Evolutionary conservation across 805 yeast species (phyloP).

Genomic region (Zygosaccharomyces lentus): DNA sequence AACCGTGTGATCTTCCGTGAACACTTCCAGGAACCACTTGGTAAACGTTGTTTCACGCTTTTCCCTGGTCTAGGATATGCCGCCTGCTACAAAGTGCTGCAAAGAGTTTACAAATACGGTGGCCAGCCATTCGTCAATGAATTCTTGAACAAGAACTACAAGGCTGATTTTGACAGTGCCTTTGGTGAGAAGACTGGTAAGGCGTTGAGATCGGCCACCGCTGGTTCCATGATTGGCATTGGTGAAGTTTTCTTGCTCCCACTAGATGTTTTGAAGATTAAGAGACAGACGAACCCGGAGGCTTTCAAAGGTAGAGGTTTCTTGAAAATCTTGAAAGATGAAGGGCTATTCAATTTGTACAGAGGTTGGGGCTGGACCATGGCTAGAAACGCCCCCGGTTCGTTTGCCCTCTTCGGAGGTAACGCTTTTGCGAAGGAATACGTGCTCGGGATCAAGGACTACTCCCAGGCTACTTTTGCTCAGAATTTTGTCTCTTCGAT

Average conservation of each 20-base stretch:
- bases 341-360: constrained; percentile 81
- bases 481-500: constrained; percentile 95
- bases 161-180: constrained; percentile 58
- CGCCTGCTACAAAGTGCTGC: constrained; percentile 92
- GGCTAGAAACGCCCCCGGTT: constrained; percentile 99
- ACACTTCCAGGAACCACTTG: constrained; percentile 66
- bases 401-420: constrained; percentile 96
- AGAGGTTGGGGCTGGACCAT: constrained; percentile 99
- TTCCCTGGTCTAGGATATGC: constrained; percentile 99
- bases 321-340: constrained; percentile 76
- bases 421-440: constrained; percentile 98
- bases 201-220: constrained; percentile 94
- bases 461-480: constrained; percentile 86
- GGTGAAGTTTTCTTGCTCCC: constrained; percentile 97
- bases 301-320: constrained; percentile 98
- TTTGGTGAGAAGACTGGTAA: constrained; percentile 96
- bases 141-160: constrained; percentile 72
- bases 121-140: constrained; percentile 99
- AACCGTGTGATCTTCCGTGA: constrained; percentile 85
- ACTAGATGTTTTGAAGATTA: constrained; percentile 92
- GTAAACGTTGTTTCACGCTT: constrained; percentile 69
- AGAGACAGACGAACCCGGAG: constrained; percentile 99
- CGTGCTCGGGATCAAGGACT: constrained; percentile 79
- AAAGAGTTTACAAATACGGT: constrained; percentile 97
- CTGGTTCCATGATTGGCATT: constrained; percentile 95